Percentiles rank a stretch among this genome's conserved stretches.
These are phyloP conservation scores for Jamesozyma hellenica DNA, from an alignment of 805 yeast species.

Conservation along the genomic window DNA sequence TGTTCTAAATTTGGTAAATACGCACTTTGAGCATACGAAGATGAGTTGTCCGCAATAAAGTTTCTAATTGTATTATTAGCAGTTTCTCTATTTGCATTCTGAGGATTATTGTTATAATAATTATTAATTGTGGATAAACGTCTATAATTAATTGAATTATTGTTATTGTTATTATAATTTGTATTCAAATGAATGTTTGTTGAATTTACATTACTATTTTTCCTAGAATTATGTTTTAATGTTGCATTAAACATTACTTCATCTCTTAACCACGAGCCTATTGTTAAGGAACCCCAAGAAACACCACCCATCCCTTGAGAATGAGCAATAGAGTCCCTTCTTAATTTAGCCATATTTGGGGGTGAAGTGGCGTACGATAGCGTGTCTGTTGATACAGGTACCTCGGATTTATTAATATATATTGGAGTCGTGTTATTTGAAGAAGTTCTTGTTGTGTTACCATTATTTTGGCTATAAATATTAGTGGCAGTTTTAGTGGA, in stretches of 20 bases:
- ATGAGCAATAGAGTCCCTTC: conserved; percentile 83
- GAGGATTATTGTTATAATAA: neutral
- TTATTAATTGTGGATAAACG: conserved; percentile 9
- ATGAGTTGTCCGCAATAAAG: neutral
- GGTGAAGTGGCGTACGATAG: neutral
- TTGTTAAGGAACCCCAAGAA: conserved; percentile 92
- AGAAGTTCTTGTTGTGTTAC: neutral
- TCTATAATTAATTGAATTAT: conserved; percentile 6
- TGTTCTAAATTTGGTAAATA: conserved; percentile 91
- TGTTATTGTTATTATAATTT: neutral
- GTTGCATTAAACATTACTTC: conserved; percentile 54
- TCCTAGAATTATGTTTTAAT: conserved; percentile 1
- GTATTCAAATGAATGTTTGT: neutral
- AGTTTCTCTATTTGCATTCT: neutral
- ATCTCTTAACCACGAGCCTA: conserved; percentile 92
- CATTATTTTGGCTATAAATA: too few species aligned
- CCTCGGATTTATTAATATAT: neutral
- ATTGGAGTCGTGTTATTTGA: too few species aligned
- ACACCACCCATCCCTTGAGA: conserved; percentile 97
- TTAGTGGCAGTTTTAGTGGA: too few species aligned
- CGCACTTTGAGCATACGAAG: conserved; percentile 51
- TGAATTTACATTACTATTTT: neutral
- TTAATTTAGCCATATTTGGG: conserved; percentile 7
- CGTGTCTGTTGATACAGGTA: neutral
- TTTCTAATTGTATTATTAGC: neutral